These are phyloP conservation scores for Alternaria arbusti DNA, from an alignment of 2,329 filamentous ascomycete genomes.

Conservation along the genomic window DNA sequence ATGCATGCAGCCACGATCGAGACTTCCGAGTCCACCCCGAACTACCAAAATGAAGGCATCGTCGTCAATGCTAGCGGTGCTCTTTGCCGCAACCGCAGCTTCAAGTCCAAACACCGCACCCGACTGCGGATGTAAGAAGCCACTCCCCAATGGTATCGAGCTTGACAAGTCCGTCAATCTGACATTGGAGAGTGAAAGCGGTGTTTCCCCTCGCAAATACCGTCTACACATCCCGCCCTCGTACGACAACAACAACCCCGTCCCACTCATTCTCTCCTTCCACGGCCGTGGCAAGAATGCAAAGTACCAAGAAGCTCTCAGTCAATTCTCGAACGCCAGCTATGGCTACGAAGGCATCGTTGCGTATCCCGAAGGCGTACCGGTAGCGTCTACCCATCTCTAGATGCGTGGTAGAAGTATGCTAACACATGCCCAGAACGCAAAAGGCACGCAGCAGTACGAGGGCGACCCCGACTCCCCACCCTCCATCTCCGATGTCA, in stretches of 20 bases:
- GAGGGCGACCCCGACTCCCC: constrained; percentile 53
- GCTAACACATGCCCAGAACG: constrained; percentile 10
- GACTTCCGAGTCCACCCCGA: too few species aligned
- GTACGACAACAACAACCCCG: constrained; percentile 48
- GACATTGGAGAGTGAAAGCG: constrained; percentile 36
- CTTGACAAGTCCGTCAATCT: constrained; percentile 31
- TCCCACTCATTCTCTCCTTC: constrained; percentile 57
- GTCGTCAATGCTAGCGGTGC: not conserved
- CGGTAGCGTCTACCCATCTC: constrained; percentile 16
- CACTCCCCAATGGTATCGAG: constrained; percentile 27
- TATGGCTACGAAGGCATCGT: constrained; percentile 54
- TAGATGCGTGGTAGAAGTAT: not conserved
- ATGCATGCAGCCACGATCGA: not conserved
- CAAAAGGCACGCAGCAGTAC: constrained; percentile 42
- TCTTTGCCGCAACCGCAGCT: not conserved
- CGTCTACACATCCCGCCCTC: constrained; percentile 48
- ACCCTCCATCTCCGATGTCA: constrained; percentile 51
- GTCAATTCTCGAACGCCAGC: constrained; percentile 54
- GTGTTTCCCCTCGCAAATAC: constrained; percentile 42
- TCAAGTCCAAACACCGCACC: not conserved
- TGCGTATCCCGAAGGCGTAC: constrained; percentile 54
- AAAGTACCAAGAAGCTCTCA: constrained; percentile 50
- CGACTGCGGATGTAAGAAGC: constrained; percentile 17
- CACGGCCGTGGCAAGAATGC: constrained; percentile 53
- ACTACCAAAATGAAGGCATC: not conserved